These are phyloP conservation scores for Cladosporium sp. DNA, from an alignment of 2,329 filamentous ascomycete species.

Conservation along the genomic window DNA sequence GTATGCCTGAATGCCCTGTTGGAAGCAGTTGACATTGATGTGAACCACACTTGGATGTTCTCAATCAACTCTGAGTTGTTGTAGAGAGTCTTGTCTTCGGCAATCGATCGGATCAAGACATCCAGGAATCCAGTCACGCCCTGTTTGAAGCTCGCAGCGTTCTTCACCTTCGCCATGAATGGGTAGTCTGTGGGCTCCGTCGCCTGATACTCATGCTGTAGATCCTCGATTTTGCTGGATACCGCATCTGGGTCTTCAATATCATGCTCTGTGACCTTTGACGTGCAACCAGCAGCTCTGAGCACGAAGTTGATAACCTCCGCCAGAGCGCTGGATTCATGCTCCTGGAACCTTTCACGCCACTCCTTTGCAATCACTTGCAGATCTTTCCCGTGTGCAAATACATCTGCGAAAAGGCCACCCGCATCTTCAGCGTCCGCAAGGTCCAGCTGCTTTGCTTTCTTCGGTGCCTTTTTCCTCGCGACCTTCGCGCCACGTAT, in stretches of 20 bases:
- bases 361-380: slow-evolving; percentile 57
- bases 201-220: slow-evolving; percentile 84
- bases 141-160: slow-evolving; percentile 71
- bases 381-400: slow-evolving; percentile 50
- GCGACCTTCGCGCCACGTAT: slow-evolving; percentile 44
- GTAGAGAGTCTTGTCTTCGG: slow-evolving; percentile 78
- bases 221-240: slow-evolving; percentile 69
- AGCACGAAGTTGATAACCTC: slow-evolving; percentile 61
- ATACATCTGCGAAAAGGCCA: slow-evolving; percentile 59
- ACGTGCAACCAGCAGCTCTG: slow-evolving; percentile 71
- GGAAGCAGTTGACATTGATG: slow-evolving; percentile 81
- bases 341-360: slow-evolving; percentile 53
- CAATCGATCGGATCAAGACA: slow-evolving; percentile 70
- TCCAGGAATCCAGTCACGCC: slow-evolving; percentile 75
- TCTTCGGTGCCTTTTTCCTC: slow-evolving; percentile 45
- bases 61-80: slow-evolving; percentile 73
- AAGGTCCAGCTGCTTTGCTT: slow-evolving; percentile 49
- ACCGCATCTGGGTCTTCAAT: slow-evolving; percentile 87
- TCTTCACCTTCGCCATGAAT: slow-evolving; percentile 75
- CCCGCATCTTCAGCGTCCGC: slow-evolving; percentile 50
- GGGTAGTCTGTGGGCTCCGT: slow-evolving; percentile 78
- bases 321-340: slow-evolving; percentile 52
- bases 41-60: slow-evolving; percentile 85
- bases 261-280: slow-evolving; percentile 74
- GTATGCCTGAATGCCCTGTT: slow-evolving; percentile 92